These are phyloP conservation scores for Phytophthora cryptogea DNA, from an alignment of 352 stramenopile genomes.

Conservation along the genomic window DNA sequence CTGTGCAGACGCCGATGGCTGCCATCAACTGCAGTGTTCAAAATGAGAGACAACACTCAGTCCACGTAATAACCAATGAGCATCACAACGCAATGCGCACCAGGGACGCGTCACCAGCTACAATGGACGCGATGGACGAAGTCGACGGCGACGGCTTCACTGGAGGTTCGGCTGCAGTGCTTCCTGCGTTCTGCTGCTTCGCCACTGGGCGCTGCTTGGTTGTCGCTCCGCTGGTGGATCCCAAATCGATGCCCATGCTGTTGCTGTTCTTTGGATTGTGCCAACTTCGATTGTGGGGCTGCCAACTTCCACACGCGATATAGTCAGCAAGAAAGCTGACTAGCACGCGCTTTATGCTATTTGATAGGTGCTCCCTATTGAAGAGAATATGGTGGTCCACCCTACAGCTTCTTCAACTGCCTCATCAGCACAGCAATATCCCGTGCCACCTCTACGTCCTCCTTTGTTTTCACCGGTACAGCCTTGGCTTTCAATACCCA, in stretches of 20 bases:
- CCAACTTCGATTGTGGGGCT: not conserved
- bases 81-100: constrained; percentile 15
- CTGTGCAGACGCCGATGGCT: constrained; percentile 48
- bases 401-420: constrained; percentile 44
- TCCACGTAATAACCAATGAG: not conserved
- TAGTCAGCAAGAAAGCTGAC: not conserved
- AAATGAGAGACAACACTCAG: not conserved
- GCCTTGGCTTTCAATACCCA: constrained; percentile 57
- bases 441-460: constrained; percentile 58
- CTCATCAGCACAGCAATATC: constrained; percentile 50
- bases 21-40: constrained; percentile 28
- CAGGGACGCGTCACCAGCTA: constrained; percentile 57
- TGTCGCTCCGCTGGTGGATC: constrained; percentile 10
- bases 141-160: constrained; percentile 15
- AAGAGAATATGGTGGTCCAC: constrained; percentile 23
- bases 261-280: constrained; percentile 7
- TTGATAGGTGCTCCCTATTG: constrained; percentile 1
- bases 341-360: constrained; percentile 1
- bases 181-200: constrained; percentile 6
- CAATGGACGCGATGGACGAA: constrained; percentile 41
- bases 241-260: constrained; percentile 25
- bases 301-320: not conserved
- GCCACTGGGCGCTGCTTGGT: constrained; percentile 22
- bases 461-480: constrained; percentile 61
- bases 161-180: constrained; percentile 4